phyloP scores from a whole-genome alignment of 176 grass and related monocot genomes.

The Themeda triandra region DNA sequence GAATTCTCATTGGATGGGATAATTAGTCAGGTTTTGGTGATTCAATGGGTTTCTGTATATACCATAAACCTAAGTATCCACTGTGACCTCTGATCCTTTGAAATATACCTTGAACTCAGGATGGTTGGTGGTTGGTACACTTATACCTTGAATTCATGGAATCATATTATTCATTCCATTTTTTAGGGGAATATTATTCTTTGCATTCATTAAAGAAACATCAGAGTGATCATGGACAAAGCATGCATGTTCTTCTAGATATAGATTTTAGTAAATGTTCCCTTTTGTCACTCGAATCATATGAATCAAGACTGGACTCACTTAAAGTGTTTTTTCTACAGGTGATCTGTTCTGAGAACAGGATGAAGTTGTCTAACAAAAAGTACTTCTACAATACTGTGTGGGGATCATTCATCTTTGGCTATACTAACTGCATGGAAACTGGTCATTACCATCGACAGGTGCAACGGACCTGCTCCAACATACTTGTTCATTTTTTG shows the following conservation, averaged over 20 bases:
- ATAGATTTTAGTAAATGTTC: not conserved
- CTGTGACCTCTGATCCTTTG: too few species aligned
- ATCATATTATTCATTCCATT: not conserved
- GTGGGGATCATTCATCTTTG: not conserved
- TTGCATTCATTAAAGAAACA: not conserved
- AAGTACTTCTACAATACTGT: not conserved
- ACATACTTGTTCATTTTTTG: too few species aligned
- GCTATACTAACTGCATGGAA: not conserved
- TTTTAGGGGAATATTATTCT: too few species aligned
- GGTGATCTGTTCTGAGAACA: constrained; percentile 90
- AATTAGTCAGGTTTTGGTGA: too few species aligned
- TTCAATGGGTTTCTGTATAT: too few species aligned
- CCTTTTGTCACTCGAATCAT: not conserved
- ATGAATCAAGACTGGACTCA: not conserved
- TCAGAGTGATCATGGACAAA: not conserved
- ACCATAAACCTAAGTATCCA: too few species aligned
- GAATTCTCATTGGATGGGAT: too few species aligned
- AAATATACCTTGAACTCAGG: too few species aligned
- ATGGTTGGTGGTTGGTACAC: too few species aligned
- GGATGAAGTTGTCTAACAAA: constrained; percentile 44
- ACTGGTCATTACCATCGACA: constrained; percentile 13
- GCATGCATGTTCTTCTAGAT: not conserved
- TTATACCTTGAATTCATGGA: not conserved
- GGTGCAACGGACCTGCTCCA: constrained; percentile 71
- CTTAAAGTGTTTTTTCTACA: constrained; percentile 48